phyloP scores from a whole-genome alignment of 352 stramenopile genomes.

The Phytophthora fragariae region DNA sequence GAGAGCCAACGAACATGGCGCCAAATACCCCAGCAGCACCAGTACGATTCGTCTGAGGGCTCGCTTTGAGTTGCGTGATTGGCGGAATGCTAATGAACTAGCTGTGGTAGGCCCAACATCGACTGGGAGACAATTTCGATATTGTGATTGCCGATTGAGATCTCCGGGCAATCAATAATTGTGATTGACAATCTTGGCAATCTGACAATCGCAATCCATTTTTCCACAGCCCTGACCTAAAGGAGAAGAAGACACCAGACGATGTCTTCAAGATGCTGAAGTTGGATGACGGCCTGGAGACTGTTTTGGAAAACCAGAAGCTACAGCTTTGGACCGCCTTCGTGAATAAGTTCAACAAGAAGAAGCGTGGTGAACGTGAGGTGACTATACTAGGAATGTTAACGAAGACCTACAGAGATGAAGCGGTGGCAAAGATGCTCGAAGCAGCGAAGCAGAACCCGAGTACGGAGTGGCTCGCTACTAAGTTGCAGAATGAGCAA shows the following conservation, averaged over 20 bases:
- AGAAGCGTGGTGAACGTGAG: not conserved
- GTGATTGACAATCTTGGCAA: too few relatives aligned
- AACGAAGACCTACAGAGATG: not conserved
- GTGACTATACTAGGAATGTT: not conserved
- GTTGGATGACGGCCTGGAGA: not conserved
- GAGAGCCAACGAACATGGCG: too few relatives aligned
- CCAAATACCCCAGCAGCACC: too few relatives aligned
- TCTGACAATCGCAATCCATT: too few relatives aligned
- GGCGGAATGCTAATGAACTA: too few relatives aligned
- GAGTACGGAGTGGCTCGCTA: not conserved
- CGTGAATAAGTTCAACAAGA: not conserved
- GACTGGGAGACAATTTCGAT: too few relatives aligned
- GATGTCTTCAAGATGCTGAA: not conserved
- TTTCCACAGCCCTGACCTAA: too few relatives aligned
- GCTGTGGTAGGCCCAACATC: too few relatives aligned
- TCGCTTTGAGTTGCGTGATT: too few relatives aligned
- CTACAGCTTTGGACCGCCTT: not conserved
- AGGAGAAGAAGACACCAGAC: not conserved
- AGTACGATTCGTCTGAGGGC: too few relatives aligned
- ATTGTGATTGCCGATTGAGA: too few relatives aligned
- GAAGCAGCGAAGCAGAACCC: not conserved
- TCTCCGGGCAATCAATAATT: too few relatives aligned
- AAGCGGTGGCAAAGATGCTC: not conserved
- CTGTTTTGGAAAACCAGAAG: not conserved
- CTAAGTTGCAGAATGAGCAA: not conserved